Conservation (phyloP, 169 alveolate species). For the Eimeria acervulina region DNA sequence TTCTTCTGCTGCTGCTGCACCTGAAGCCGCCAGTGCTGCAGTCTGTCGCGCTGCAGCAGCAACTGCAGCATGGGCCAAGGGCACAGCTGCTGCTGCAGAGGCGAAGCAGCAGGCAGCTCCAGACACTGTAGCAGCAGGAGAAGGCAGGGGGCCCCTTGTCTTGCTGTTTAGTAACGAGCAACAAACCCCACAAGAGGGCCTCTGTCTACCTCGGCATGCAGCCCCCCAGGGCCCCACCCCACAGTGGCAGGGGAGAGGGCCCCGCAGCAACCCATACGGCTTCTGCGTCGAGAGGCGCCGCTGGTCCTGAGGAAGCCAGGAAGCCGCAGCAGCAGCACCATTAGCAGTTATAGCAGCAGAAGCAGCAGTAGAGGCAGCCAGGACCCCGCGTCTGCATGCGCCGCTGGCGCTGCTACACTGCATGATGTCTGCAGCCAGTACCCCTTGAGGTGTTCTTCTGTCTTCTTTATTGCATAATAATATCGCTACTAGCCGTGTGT, state of each 20-base stretch:
- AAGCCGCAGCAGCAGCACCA: slow-evolving; percentile 25
- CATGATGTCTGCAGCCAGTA: slow-evolving; percentile 7
- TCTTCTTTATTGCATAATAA: neutral
- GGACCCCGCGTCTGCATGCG: slow-evolving; percentile 39
- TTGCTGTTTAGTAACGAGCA: neutral
- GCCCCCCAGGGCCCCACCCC: slow-evolving; percentile 5
- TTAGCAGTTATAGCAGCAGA: slow-evolving; percentile 10
- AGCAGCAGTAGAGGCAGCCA: slow-evolving; percentile 25
- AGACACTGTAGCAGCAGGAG: slow-evolving; percentile 1
- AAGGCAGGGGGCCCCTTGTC: neutral
- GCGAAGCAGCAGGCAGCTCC: slow-evolving; percentile 1
- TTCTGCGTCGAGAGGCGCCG: neutral
- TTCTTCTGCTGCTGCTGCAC: slow-evolving; percentile 34
- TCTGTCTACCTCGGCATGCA: neutral
- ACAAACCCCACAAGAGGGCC: neutral
- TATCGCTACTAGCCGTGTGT: neutral
- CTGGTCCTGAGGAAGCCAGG: neutral
- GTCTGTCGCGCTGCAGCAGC: slow-evolving; percentile 65
- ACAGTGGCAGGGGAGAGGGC: neutral
- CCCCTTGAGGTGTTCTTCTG: neutral
- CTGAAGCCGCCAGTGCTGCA: slow-evolving; percentile 49
- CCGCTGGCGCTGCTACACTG: slow-evolving; percentile 57
- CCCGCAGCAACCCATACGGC: neutral
- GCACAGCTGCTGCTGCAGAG: slow-evolving; percentile 35
- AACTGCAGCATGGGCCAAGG: neutral